phyloP scores from a whole-genome alignment of 2,329 filamentous ascomycete species.

The Colletotrichum falcatum region DNA sequence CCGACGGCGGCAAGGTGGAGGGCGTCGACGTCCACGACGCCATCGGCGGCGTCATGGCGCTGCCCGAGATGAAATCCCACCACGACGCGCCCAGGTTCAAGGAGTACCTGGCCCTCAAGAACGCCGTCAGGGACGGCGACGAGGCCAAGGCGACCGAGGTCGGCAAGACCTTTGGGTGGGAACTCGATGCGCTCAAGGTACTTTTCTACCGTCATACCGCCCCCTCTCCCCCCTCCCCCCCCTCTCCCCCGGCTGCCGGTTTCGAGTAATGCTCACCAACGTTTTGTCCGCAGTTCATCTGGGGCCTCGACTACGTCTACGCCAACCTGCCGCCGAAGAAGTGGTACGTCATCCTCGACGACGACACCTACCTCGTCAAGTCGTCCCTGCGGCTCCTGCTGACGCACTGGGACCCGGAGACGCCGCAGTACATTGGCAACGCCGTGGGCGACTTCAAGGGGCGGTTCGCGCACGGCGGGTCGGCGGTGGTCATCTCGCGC shows the following conservation, averaged over 20 bases:
- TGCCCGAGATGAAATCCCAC: constrained; percentile 50
- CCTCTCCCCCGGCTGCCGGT: not conserved
- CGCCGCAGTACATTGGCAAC: constrained; percentile 66
- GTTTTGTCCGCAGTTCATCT: constrained; percentile 59
- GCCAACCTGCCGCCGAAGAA: constrained; percentile 64
- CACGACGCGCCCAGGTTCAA: constrained; percentile 50
- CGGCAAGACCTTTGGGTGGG: constrained; percentile 58
- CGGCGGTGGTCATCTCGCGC: constrained; percentile 64
- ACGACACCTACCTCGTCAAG: constrained; percentile 67
- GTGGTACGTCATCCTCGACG: constrained; percentile 70
- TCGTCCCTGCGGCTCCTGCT: constrained; percentile 62
- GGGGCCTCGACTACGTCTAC: constrained; percentile 65
- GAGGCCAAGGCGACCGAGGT: constrained; percentile 52
- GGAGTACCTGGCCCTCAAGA: constrained; percentile 56
- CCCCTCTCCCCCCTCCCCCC: not conserved
- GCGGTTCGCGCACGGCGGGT: constrained; percentile 69
- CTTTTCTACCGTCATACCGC: not conserved
- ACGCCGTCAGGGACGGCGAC: constrained; percentile 53
- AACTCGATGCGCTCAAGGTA: constrained; percentile 64
- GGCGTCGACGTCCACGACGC: constrained; percentile 56
- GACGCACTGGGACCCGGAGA: constrained; percentile 59
- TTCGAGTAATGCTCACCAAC: constrained; percentile 8
- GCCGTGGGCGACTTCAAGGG: constrained; percentile 67
- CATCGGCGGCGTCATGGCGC: constrained; percentile 49
- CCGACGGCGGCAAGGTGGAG: constrained; percentile 49